Base-by-base conservation (phyloP, 768 basidiomycete genomes). In the Tricholomella constricta region DNA sequence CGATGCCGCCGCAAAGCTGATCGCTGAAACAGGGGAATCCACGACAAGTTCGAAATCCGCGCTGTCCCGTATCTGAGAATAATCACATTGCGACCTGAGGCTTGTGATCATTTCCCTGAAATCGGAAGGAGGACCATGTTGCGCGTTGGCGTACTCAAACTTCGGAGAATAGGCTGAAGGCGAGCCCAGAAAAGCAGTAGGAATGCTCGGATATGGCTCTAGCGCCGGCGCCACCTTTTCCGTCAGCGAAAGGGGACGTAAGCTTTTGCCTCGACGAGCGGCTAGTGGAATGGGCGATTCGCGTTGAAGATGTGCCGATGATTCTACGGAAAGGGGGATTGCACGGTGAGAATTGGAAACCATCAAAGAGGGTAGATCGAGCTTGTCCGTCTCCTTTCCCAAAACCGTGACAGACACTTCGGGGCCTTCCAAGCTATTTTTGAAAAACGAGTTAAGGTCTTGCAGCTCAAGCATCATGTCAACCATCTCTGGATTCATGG, bases 61-160 rank as follows among this genome's bases (percentile, higher is more conserved):
- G 45, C 43, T 43, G 37, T 52, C 47, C 34, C 44, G 48, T 40
- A 50, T 34, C n/a, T 56, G 50, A 23, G 65, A 55, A 15, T 62
- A 63, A 41, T 63, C 62, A 53, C 76, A 78, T 56, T 76, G 70
- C 10, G 68, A 64, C 40, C 76, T 70, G 44, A 80, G 69, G 51
- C 68, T 75, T n/a, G 62, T 65, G 15, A 80, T 70, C 78, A 80
- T 80, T 25, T 76, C 73, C 55, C 74, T 67, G 12, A 78, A 63
- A 55, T 67, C 62, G 54, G 77, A 60, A 15, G 65, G 61, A 46
- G 64, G 62, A 15, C 62, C 62, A 26, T 63, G 58, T n/a, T 45
- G 38, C 38, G 59, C 46, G 37, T 54, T 57, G 20, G 61, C 60
- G 52, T 58, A 62, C 51, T 69, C 68, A 45, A 68, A 72, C 23